Conservation (phyloP, 2,329 filamentous ascomycete genomes). For the Metarhizium robertsii region DNA sequence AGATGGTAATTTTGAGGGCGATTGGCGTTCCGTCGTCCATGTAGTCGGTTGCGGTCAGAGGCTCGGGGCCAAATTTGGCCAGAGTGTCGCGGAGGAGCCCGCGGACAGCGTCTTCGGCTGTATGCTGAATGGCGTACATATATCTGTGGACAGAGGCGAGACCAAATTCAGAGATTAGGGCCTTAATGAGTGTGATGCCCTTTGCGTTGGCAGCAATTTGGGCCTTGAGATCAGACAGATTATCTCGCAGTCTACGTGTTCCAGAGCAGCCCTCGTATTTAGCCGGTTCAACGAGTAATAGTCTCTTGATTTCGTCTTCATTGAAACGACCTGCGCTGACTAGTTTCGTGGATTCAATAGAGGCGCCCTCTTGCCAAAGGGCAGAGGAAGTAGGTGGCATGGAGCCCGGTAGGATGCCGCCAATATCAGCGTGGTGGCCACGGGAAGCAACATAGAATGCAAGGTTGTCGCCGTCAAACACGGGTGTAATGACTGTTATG, state of each 20-base stretch:
- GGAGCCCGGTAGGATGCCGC: slow-evolving; percentile 70
- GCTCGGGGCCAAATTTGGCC: slow-evolving; percentile 8
- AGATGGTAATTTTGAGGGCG: slow-evolving; percentile 63
- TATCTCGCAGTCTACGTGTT: slow-evolving; percentile 71
- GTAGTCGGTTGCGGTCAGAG: slow-evolving; percentile 35
- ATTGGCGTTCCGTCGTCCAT: slow-evolving; percentile 87
- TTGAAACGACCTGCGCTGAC: slow-evolving; percentile 71
- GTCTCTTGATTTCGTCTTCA: slow-evolving; percentile 62
- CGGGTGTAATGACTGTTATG: slow-evolving; percentile 27
- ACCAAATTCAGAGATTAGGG: slow-evolving; percentile 64
- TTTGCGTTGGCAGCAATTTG: slow-evolving; percentile 83
- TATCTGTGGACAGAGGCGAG: slow-evolving; percentile 60
- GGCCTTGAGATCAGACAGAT: slow-evolving; percentile 78
- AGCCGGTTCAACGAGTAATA: slow-evolving; percentile 65
- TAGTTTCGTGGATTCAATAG: slow-evolving; percentile 59
- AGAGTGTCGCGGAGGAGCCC: slow-evolving; percentile 24
- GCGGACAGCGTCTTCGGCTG: slow-evolving; percentile 53
- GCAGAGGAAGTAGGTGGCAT: slow-evolving; percentile 71
- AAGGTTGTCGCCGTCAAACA: slow-evolving; percentile 32
- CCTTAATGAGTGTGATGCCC: slow-evolving; percentile 65
- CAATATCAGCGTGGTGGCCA: slow-evolving; percentile 42
- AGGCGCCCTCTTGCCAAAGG: slow-evolving; percentile 55
- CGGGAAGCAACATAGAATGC: slow-evolving; percentile 51
- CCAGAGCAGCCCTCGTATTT: slow-evolving; percentile 68
- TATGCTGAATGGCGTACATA: slow-evolving; percentile 32